Evolutionary conservation across 2,329 filamentous ascomycete genomes (phyloP), one percentile per base, ranked within the genome.

Genomic region (Aplosporella prunicola): DNA sequence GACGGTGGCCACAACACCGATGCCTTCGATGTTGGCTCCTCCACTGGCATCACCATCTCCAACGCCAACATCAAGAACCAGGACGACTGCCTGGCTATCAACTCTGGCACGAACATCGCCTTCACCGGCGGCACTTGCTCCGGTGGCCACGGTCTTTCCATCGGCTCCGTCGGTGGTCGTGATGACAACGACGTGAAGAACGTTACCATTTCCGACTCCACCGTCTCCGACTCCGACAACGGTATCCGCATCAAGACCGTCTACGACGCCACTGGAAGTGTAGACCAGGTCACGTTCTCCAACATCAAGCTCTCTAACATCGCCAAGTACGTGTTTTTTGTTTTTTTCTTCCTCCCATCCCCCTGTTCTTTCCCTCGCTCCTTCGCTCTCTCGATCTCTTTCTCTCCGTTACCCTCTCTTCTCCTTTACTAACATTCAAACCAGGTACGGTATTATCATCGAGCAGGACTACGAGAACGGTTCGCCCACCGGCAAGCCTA

Each of bases 191-290:
- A 50, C 5, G 71, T 76, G 18, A 47, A 58, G 8, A 66, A 60
- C 32, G 60, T 76, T 13, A 61, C 53, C 15, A 67, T 76, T 46
- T 48, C 57, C n/a, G 57, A 64, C 39, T 64, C 61, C 2, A 59
- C 52, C 5, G 57, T 74, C 38, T 55, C 48, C 38, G 53, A 72
- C 49, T 71, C 66, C 3, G 50, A 62, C 32, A 71, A 72, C 49
- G 71, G 68, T 35, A 56, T 71, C 37, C 69, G 71, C 37, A 65
- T 74, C 55, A 76, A 76, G 58, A 68, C 66, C 9, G 64, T 70
- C 17, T 66, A 57, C 28, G 66, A 59, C 35, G 64, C 63, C 4
- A 74, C 67, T 0, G 74, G 74, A 29, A 58, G 59, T 6, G 69
- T 78, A 40, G 58, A 52, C 23, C 63, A 62, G 41, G 42, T 71